Percentiles rank a stretch among this genome's conserved stretches.
phyloP scores from a whole-genome alignment of 75 land plant genomes.

The Pinus tabuliformis region DNA sequence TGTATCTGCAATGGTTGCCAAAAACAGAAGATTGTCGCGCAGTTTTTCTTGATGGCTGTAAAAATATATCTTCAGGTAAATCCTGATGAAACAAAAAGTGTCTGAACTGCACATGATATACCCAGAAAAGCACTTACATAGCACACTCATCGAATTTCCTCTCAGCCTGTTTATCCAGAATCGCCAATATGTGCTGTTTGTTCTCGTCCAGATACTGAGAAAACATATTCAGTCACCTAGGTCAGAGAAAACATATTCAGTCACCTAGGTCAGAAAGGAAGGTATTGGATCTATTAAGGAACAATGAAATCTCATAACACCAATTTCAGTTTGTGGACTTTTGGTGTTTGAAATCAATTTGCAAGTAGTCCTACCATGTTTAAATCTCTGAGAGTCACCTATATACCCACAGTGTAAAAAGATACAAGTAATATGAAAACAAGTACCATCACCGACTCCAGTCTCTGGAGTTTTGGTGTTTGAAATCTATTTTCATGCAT shows the following conservation, averaged over 20 bases:
- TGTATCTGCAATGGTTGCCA: slow-evolving; percentile 42
- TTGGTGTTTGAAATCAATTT: too few species aligned
- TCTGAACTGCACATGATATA: background rate
- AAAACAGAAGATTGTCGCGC: slow-evolving; percentile 32
- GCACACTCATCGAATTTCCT: slow-evolving; percentile 45
- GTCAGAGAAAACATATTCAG: background rate
- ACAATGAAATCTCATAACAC: background rate
- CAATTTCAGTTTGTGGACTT: too few species aligned
- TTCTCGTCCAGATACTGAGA: slow-evolving; percentile 61
- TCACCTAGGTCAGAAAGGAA: background rate
- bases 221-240: background rate
- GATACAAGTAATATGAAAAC: too few species aligned
- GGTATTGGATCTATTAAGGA: background rate
- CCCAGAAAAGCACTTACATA: slow-evolving; percentile 19
- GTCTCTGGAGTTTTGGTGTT: too few species aligned
- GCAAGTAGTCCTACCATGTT: too few species aligned
- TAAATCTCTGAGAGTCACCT: too few species aligned
- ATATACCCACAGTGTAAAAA: too few species aligned
- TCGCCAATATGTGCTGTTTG: slow-evolving; percentile 52
- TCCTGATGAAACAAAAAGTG: background rate
- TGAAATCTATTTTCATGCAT: background rate
- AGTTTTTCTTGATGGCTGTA: slow-evolving; percentile 28
- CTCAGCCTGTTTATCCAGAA: slow-evolving; percentile 33
- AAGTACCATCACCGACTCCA: too few species aligned
- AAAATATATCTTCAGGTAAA: background rate